Conservation (phyloP, 2,329 filamentous ascomycete species). For the Pseudodiploospora longispora region DNA sequence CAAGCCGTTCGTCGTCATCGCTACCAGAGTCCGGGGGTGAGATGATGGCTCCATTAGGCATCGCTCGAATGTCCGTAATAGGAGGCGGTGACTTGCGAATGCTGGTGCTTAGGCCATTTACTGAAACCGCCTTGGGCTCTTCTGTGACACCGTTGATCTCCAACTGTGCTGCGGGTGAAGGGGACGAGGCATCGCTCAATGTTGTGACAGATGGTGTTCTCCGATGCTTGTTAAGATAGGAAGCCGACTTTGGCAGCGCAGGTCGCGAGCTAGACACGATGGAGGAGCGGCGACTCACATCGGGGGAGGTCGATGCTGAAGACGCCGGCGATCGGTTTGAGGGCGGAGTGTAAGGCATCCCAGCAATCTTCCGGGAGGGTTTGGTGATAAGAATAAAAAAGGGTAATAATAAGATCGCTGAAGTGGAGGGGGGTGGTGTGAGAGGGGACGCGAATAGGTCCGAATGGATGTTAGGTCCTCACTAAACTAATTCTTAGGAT, state of each 20-base stretch:
- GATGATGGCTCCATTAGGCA: slow-evolving; percentile 77
- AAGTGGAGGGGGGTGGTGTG: background rate
- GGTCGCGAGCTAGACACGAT: slow-evolving; percentile 42
- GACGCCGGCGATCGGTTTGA: slow-evolving; percentile 56
- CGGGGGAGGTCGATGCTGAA: slow-evolving; percentile 49
- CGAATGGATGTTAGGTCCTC: background rate
- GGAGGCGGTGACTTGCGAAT: slow-evolving; percentile 81
- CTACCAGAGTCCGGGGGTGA: slow-evolving; percentile 87
- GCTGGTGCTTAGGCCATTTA: slow-evolving; percentile 30
- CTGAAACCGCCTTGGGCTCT: slow-evolving; percentile 30
- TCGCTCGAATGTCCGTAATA: slow-evolving; percentile 59
- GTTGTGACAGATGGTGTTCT: slow-evolving; percentile 43
- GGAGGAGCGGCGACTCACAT: slow-evolving; percentile 51
- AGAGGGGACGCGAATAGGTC: background rate
- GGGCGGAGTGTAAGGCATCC: slow-evolving; percentile 86
- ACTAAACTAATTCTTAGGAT: slow-evolving; percentile 5
- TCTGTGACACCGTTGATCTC: slow-evolving; percentile 30
- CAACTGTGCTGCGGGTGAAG: slow-evolving; percentile 9
- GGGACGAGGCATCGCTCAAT: slow-evolving; percentile 14
- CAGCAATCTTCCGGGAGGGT: slow-evolving; percentile 19
- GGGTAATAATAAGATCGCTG: background rate
- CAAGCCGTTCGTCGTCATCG: slow-evolving; percentile 63
- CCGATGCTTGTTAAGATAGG: slow-evolving; percentile 57
- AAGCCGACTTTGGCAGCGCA: slow-evolving; percentile 53
- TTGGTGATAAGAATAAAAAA: background rate